Base-by-base conservation (phyloP, 1,284 basidiomycete genomes). In the Ustilago crameri region DNA sequence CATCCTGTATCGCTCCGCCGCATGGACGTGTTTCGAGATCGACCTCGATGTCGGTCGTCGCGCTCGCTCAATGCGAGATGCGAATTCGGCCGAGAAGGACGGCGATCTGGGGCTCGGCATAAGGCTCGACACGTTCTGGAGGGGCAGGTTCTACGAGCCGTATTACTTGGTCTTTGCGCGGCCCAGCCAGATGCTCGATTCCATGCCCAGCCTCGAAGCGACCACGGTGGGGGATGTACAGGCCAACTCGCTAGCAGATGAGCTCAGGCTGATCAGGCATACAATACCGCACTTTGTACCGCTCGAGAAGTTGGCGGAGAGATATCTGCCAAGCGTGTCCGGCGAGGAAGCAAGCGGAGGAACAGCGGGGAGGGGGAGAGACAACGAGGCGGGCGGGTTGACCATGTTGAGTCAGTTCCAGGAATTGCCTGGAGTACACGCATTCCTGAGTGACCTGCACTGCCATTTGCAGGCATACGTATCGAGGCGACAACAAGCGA, bases 251-350 rank as follows among this genome's bases (percentile, higher is more conserved):
- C 38, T 56, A 26, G 26, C 55, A 14, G 54, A 64, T 37, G 60
- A 49, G 20, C 42, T 76, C 9, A 46, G 62, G 17, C 35, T 76
- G n/a, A 50, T 74, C 41, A 56, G 75, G 23, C 75, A 76, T 42
- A 76, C 75, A 9, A 50, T 76, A 27, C 75, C 75, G n/a, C 75
- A 75, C 24, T 76, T 75, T 40, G 59, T 76, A n/a, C 72, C 71
- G 3, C 30, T 76, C n/a, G 53, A 35, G 1, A 56, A 48, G 32
- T 54, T 76, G 26, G 58, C 74, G 5, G 66, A 74, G 32, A 66
- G 57, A 40, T 74, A 75, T 34, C 40, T 75, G 27, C 59, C 61
- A 1, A 64, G 59, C 24, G 59, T 67, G 3, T 49, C 52, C 0
- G 67, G 58, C 10, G 60, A 60, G 9, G 48, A 58, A 12, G 35